Evolutionary conservation across 1,284 basidiomycete species (phyloP).

Genomic region (Gomphus bonarii): DNA sequence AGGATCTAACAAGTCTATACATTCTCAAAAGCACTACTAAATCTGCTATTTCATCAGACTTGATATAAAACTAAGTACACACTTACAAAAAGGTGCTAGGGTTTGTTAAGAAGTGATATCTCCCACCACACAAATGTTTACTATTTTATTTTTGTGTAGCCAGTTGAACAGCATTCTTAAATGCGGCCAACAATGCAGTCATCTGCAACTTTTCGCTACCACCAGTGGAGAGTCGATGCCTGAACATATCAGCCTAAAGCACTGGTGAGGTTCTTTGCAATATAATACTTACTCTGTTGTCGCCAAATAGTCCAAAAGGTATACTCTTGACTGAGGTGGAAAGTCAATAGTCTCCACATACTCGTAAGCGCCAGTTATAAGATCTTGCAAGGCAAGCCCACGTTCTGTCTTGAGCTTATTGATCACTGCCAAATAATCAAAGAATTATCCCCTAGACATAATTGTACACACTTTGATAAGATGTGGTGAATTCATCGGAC

Average conservation of each 20-base stretch:
- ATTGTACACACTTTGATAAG: conserved; percentile 64
- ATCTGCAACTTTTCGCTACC: conserved; percentile 93
- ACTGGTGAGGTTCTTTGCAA: neutral
- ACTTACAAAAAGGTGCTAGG: too few species aligned
- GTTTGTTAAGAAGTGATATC: too few species aligned
- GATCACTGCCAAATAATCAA: conserved; percentile 54
- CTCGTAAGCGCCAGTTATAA: conserved; percentile 91
- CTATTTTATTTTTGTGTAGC: neutral
- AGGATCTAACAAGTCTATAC: too few species aligned
- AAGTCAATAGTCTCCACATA: conserved; percentile 83
- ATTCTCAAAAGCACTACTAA: too few species aligned
- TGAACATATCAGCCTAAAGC: conserved; percentile 23
- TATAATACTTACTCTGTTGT: conserved; percentile 69
- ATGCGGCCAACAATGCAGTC: conserved; percentile 84
- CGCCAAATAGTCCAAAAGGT: conserved; percentile 84
- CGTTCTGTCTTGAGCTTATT: conserved; percentile 81
- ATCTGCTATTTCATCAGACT: too few species aligned
- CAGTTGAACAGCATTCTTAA: conserved; percentile 87
- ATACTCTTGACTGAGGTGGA: conserved; percentile 78
- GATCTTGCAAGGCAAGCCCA: conserved; percentile 90
- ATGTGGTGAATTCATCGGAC: conserved; percentile 90
- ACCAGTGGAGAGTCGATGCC: conserved; percentile 87
- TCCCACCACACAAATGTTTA: too few species aligned
- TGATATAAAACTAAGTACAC: too few species aligned
- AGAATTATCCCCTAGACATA: neutral